Conservation (phyloP, 257 asterid species). For the Solanum okadae region DNA sequence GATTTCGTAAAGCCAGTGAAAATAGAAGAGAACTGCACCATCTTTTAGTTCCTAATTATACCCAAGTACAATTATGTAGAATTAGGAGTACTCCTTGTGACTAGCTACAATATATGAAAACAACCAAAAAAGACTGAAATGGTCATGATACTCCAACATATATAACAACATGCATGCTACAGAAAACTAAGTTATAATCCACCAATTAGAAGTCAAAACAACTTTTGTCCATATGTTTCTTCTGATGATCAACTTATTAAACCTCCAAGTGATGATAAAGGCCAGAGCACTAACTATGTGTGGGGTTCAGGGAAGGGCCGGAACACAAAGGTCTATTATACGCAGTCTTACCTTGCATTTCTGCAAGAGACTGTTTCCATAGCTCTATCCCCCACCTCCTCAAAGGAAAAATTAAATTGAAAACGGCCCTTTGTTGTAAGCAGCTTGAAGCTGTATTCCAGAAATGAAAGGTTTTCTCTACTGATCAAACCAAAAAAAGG, state of each 20-base stretch:
- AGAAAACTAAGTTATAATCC: neutral
- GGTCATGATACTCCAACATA: neutral
- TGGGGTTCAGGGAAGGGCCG: neutral
- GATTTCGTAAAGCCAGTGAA: constrained; percentile 45
- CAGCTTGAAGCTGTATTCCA: neutral
- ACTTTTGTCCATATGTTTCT: too few relatives aligned
- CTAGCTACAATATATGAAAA: neutral
- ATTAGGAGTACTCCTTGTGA: neutral
- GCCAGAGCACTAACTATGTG: neutral
- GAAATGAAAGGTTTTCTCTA: too few relatives aligned
- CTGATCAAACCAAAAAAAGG: too few relatives aligned
- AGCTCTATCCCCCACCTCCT: neutral
- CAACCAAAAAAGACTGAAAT: neutral
- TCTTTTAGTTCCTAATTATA: neutral
- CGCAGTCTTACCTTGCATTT: neutral
- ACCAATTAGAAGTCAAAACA: too few relatives aligned
- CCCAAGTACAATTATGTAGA: neutral
- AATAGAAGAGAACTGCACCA: constrained; percentile 57
- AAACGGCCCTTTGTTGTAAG: neutral
- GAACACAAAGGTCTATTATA: neutral
- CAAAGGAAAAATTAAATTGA: neutral
- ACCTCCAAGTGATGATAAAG: too few relatives aligned
- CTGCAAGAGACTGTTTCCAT: neutral
- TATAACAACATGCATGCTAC: neutral
- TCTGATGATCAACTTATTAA: too few relatives aligned